Conservation (phyloP, 805 yeast species). For the Candida methanosorbosa region DNA sequence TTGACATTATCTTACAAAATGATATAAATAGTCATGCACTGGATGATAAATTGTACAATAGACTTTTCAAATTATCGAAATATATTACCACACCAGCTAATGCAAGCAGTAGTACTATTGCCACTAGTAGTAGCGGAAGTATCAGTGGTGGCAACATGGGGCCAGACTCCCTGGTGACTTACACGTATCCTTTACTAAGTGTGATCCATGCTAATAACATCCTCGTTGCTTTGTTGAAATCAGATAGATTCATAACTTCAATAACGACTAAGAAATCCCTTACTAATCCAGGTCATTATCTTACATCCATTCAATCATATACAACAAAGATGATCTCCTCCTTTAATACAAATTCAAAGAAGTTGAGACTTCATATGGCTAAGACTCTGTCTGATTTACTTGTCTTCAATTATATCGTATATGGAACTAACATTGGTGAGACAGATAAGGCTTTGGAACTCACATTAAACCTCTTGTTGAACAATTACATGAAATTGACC, state of each 20-base stretch:
- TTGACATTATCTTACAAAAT: slow-evolving; percentile 19
- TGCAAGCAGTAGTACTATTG: background rate
- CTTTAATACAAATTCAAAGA: slow-evolving; percentile 20
- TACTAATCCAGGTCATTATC: slow-evolving; percentile 12
- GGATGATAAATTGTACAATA: slow-evolving; percentile 20
- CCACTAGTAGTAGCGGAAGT: too few species aligned
- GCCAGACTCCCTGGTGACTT: too few species aligned
- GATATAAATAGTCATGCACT: slow-evolving; percentile 20
- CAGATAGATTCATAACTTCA: slow-evolving; percentile 19
- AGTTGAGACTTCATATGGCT: slow-evolving; percentile 19
- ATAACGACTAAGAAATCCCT: slow-evolving; percentile 16
- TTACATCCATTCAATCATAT: slow-evolving; percentile 13
- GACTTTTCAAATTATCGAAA: slow-evolving; percentile 22
- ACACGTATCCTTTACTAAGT: slow-evolving; percentile 22
- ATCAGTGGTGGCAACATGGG: slow-evolving; percentile 1
- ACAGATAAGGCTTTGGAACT: slow-evolving; percentile 16
- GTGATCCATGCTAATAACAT: slow-evolving; percentile 20
- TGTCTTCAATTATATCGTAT: slow-evolving; percentile 21
- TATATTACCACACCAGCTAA: slow-evolving; percentile 12
- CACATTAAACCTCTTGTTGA: slow-evolving; percentile 13
- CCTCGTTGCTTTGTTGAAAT: slow-evolving; percentile 19
- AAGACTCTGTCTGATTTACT: slow-evolving; percentile 24
- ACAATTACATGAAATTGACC: slow-evolving; percentile 10
- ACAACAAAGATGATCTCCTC: slow-evolving; percentile 9
- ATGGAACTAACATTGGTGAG: slow-evolving; percentile 18